Evolutionary conservation across 208 protist species (phyloP).

Genomic region (Acanthamoeba lenticulata): DNA sequence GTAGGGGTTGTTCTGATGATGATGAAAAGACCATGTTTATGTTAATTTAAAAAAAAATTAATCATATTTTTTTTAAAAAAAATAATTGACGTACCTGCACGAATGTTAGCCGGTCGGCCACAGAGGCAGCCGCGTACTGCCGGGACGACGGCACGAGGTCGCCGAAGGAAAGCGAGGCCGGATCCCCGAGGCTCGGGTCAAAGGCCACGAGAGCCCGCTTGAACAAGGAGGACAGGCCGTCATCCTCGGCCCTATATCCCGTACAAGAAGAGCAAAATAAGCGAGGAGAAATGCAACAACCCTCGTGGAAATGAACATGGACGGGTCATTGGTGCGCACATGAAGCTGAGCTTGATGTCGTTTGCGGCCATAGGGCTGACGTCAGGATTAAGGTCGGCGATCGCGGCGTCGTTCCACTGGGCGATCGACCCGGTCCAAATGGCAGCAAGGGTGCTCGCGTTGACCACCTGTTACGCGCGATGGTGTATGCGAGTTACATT

Average conservation of each 20-base stretch:
- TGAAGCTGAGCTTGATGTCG: constrained; percentile 15
- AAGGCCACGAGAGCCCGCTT: not conserved
- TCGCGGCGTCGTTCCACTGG: not conserved
- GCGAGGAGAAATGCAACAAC: not conserved
- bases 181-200: not conserved
- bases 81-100: too few species aligned
- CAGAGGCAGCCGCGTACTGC: too few species aligned
- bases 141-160: not conserved
- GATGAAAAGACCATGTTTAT: not conserved
- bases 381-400: not conserved
- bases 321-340: not conserved
- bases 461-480: not conserved
- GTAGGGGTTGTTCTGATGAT: not conserved
- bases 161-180: not conserved
- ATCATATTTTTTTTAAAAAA: too few species aligned
- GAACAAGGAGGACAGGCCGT: not conserved
- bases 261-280: not conserved
- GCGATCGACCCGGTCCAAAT: not conserved
- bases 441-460: not conserved
- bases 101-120: too few species aligned
- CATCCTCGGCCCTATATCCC: not conserved
- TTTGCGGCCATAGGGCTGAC: not conserved
- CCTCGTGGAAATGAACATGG: not conserved
- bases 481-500: not conserved
- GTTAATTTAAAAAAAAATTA: not conserved